Evolutionary conservation across 352 stramenopile species (phyloP).

Genomic region (Phytopythium delawarense): DNA sequence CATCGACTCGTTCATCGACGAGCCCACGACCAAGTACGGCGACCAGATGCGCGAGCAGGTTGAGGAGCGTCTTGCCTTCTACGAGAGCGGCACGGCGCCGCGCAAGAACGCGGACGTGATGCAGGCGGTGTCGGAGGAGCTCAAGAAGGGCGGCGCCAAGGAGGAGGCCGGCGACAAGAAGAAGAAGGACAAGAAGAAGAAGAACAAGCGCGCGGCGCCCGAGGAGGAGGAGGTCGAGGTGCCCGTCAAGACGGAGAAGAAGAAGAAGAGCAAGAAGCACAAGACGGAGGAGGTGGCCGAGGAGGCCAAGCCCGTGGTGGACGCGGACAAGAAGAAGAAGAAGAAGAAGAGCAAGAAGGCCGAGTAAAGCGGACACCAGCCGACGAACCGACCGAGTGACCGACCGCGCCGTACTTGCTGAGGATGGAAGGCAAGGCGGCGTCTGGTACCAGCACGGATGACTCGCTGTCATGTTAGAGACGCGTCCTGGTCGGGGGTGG

Average conservation of each 20-base stretch:
- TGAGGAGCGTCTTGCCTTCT: slow-evolving; percentile 99
- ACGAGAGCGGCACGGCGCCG: slow-evolving; percentile 97
- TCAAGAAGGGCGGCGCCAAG: slow-evolving; percentile 62
- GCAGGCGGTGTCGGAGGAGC: slow-evolving; percentile 91
- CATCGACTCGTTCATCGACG: slow-evolving; percentile 98
- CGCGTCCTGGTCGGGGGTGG: background rate
- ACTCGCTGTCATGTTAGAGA: slow-evolving; percentile 8
- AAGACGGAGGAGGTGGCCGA: slow-evolving; percentile 22
- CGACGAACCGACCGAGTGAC: slow-evolving; percentile 12
- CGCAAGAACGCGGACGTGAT: slow-evolving; percentile 99
- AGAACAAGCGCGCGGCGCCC: slow-evolving; percentile 69
- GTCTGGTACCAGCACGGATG: background rate
- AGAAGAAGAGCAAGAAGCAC: slow-evolving; percentile 30
- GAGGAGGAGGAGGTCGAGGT: slow-evolving; percentile 65
- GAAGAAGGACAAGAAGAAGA: slow-evolving; percentile 77
- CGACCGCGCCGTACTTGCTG: background rate
- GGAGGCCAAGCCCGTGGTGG: slow-evolving; percentile 13
- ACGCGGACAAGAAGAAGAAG: slow-evolving; percentile 72
- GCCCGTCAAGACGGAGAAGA: slow-evolving; percentile 53
- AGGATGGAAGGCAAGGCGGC: background rate
- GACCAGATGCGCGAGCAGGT: slow-evolving; percentile 99
- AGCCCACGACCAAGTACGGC: slow-evolving; percentile 95
- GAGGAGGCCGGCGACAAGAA: slow-evolving; percentile 67
- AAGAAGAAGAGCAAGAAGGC: slow-evolving; percentile 77
- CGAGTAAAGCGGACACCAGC: slow-evolving; percentile 35